Conservation (phyloP, 768 basidiomycete genomes). For the Guyanaporus albipodus region DNA sequence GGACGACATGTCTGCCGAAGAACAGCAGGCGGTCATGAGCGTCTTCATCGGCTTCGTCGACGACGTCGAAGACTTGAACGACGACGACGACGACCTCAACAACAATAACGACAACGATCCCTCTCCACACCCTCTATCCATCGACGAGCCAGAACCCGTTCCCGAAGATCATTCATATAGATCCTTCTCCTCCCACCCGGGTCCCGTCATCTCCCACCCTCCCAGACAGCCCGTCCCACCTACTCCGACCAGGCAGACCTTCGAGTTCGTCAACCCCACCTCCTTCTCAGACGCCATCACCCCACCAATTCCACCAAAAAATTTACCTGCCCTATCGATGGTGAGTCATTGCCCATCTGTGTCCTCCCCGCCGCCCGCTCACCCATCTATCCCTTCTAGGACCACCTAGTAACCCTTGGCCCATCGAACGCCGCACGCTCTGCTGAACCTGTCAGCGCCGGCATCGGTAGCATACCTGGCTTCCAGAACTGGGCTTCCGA, state of each 20-base stretch:
- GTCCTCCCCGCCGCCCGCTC: constrained; percentile 1
- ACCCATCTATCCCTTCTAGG: constrained; percentile 14
- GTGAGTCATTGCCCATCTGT: constrained; percentile 14
- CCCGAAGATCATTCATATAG: constrained; percentile 17
- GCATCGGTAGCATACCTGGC: constrained; percentile 10
- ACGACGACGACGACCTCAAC: constrained; percentile 27
- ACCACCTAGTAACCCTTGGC: constrained; percentile 28
- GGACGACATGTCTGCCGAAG: constrained; percentile 30
- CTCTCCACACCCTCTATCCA: constrained; percentile 3
- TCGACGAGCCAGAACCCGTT: constrained; percentile 19
- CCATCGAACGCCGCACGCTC: constrained; percentile 23
- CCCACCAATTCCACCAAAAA: constrained; percentile 23
- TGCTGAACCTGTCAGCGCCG: constrained; percentile 13
- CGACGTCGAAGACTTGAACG: constrained; percentile 24
- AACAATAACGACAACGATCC: constrained; percentile 15
- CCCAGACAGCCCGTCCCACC: constrained; percentile 18
- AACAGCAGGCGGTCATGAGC: constrained; percentile 29
- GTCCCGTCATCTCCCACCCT: constrained; percentile 1
- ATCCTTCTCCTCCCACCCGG: neutral
- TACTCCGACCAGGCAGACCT: constrained; percentile 17
- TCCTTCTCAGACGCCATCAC: constrained; percentile 24
- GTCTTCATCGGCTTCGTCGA: constrained; percentile 32
- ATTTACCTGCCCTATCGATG: constrained; percentile 30
- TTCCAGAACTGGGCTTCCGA: constrained; percentile 34
- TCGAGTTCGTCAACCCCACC: constrained; percentile 29